phyloP scores from a whole-genome alignment of 1,284 basidiomycete genomes.

The Farysia itapuensis region DNA sequence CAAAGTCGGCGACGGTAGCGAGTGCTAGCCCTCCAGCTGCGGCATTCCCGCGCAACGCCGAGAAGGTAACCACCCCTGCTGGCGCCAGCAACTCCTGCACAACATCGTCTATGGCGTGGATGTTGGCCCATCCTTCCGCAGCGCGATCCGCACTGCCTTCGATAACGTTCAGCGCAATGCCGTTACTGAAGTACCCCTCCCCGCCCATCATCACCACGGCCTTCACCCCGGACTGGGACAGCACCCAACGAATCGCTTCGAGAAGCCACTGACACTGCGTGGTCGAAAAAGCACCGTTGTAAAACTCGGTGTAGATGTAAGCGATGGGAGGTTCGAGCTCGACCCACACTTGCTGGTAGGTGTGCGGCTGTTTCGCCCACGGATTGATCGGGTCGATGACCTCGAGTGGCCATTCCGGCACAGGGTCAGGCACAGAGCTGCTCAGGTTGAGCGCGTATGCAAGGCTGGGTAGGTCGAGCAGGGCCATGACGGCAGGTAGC shows the following conservation, averaged over 20 bases:
- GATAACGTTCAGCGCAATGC: slow-evolving; percentile 63
- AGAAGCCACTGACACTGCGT: slow-evolving; percentile 61
- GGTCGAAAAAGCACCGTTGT: slow-evolving; percentile 63
- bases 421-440: slow-evolving; percentile 40
- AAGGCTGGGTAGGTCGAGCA: slow-evolving; percentile 54
- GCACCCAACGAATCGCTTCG: slow-evolving; percentile 60
- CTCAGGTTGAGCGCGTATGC: slow-evolving; percentile 39
- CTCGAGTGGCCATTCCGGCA: slow-evolving; percentile 59
- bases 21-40: slow-evolving; percentile 64
- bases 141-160: slow-evolving; percentile 60
- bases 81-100: slow-evolving; percentile 58
- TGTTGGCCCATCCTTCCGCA: slow-evolving; percentile 63
- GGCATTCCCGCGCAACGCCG: slow-evolving; percentile 62
- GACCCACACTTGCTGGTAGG: slow-evolving; percentile 63
- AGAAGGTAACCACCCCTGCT: slow-evolving; percentile 61
- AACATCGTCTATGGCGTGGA: slow-evolving; percentile 61
- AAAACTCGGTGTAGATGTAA: slow-evolving; percentile 63
- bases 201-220: slow-evolving; percentile 61
- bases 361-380: slow-evolving; percentile 45
- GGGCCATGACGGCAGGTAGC: slow-evolving; percentile 61
- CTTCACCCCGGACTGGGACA: slow-evolving; percentile 57
- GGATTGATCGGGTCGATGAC: slow-evolving; percentile 8
- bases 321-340: slow-evolving; percentile 56
- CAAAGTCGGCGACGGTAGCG: slow-evolving; percentile 62
- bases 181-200: slow-evolving; percentile 62